Percentiles rank a stretch among this genome's conserved stretches.
phyloP scores from a whole-genome alignment of 2,329 filamentous ascomycete genomes.

The Onygenales sp. region DNA sequence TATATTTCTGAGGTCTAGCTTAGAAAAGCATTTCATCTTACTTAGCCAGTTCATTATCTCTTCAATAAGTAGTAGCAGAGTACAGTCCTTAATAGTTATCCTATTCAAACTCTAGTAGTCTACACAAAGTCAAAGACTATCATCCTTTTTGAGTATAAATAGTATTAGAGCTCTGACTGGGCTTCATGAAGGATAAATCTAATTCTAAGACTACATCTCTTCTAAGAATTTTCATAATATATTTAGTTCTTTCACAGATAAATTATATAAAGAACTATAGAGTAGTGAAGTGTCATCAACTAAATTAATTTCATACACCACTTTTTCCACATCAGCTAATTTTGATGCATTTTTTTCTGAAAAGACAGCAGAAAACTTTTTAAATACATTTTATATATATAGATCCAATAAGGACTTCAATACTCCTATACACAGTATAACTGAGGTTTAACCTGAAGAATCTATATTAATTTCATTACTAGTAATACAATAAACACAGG shows the following conservation, averaged over 20 bases:
- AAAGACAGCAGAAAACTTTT: no score
- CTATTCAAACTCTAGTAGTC: constrained; percentile 19
- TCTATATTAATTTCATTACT: no score
- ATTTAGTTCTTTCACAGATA: background rate
- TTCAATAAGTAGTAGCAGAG: constrained; percentile 17
- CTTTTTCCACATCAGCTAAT: no score
- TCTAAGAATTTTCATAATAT: background rate
- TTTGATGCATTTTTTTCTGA: no score
- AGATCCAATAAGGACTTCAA: no score
- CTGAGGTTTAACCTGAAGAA: no score
- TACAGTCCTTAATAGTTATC: constrained; percentile 17
- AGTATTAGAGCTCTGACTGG: background rate
- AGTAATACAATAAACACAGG: no score
- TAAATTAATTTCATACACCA: no score
- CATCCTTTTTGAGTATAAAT: background rate
- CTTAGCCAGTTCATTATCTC: constrained; percentile 13
- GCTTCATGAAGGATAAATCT: background rate
- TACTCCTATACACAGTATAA: no score
- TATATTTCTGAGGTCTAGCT: constrained; percentile 13
- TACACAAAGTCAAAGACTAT: constrained; percentile 15
- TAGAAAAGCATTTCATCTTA: constrained; percentile 15
- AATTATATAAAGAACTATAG: background rate
- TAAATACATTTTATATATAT: no score
- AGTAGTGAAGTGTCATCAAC: accelerated
- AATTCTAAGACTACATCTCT: background rate